These are phyloP conservation scores for Pseudonitzschia multiseries DNA, from an alignment of 108 stramenopile species.

Conservation along the genomic window DNA sequence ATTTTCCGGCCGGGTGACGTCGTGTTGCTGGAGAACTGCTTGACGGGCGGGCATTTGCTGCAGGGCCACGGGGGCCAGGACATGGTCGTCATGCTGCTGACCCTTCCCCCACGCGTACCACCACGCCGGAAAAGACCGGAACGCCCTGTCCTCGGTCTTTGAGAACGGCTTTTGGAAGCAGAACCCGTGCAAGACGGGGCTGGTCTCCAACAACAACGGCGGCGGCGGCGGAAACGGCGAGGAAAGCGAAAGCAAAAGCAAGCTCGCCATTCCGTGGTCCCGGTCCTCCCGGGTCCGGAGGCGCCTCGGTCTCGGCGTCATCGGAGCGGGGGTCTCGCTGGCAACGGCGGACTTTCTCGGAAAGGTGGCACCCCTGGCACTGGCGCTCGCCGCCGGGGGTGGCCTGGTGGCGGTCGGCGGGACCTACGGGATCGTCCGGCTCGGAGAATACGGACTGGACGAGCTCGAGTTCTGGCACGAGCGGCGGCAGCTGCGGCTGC, in stretches of 20 bases:
- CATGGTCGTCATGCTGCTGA: constrained; percentile 41
- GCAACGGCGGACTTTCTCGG: constrained; percentile 42
- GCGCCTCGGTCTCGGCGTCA: constrained; percentile 17
- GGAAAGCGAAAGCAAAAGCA: not conserved
- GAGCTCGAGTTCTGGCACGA: constrained; percentile 37
- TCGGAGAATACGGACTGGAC: constrained; percentile 27
- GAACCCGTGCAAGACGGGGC: constrained; percentile 36
- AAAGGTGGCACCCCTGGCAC: constrained; percentile 50
- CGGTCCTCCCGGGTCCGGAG: constrained; percentile 8
- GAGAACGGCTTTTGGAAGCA: constrained; percentile 19
- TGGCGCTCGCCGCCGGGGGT: constrained; percentile 58
- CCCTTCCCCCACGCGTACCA: constrained; percentile 49
- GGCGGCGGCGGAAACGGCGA: no score
- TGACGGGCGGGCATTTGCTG: constrained; percentile 48
- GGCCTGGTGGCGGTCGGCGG: constrained; percentile 47
- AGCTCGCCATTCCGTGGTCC: not conserved
- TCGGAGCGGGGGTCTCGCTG: constrained; percentile 40
- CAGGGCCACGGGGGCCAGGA: constrained; percentile 32
- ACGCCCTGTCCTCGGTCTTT: constrained; percentile 24
- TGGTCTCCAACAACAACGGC: constrained; percentile 1
- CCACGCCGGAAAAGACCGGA: constrained; percentile 44
- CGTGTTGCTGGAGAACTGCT: constrained; percentile 52
- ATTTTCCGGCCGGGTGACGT: constrained; percentile 45
- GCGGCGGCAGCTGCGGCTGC: constrained; percentile 20
- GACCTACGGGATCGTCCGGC: constrained; percentile 33